Evolutionary conservation across 2,329 filamentous ascomycete species (phyloP), one percentile per base, ranked within the genome.

Genomic region (Xylaria sp.): DNA sequence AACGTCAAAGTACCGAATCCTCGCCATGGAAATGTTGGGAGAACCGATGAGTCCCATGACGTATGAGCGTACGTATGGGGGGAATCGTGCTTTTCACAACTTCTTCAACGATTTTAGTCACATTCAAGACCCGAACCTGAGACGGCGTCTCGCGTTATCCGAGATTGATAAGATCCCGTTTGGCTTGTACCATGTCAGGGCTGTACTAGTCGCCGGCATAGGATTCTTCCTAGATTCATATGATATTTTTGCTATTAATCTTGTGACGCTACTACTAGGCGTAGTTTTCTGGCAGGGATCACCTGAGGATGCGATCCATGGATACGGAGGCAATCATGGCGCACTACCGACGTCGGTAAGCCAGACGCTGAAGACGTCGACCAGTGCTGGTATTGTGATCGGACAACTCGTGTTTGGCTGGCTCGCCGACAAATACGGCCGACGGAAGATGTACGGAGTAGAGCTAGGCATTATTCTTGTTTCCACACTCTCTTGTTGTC

Each of bases 201-300:
- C 92, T 63, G 86, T 93, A 2, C 80, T 92, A 6, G 92, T 95
- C 2, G 92, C 92, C 29, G 93, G 93, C 58, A 90, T 93, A 67
- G 93, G 93, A 60, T 95, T 96, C 84, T 93, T 95, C 78, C 91
- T 93, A 55, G 93, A 94, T 79, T 91, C 91, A 13, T 95, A 95
- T 81, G 89, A 88, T 73, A 92, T 94, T 74, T 96, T 96, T 79
- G 91, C 93, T 76, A 92, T 94, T 79, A 92, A 92, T 78, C 83
- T 94, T 57, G 87, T 92, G 58, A 91, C 89, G 1, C 86, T 85
- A 54, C 88, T 94, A 78, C 81, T 95, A 16, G 93, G 93, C 53
- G 85, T 94, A 16, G 92, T 93, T 58, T 96, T 91, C 79, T 96
- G 91, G 87, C 84, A 87, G 71, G 84, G 83, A 2, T 58, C 77